A percentile compares a stretch with the other conserved stretches of the same genome.
Conservation (phyloP, 2,329 filamentous ascomycete genomes). For the Exserohilum rostratum region DNA sequence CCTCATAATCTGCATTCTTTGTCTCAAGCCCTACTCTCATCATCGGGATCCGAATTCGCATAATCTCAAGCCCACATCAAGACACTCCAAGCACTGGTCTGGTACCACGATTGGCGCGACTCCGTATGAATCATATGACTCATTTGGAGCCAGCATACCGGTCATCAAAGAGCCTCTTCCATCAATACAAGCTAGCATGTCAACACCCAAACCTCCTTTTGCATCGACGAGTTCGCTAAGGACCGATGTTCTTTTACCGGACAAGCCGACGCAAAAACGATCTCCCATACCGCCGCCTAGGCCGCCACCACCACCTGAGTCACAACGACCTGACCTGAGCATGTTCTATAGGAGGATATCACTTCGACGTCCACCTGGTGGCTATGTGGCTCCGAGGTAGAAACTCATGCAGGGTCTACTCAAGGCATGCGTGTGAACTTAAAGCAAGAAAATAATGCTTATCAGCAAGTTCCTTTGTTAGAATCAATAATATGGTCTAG, state of each 20-base stretch:
- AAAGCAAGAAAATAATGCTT: neutral
- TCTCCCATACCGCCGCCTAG: constrained; percentile 20
- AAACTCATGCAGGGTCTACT: neutral
- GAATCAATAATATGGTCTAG: neutral
- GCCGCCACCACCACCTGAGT: constrained; percentile 28
- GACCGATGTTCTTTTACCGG: constrained; percentile 17
- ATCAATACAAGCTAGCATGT: constrained; percentile 27
- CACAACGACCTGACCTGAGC: constrained; percentile 29
- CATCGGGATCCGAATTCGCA: constrained; percentile 12
- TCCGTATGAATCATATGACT: constrained; percentile 22
- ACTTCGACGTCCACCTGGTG: constrained; percentile 10
- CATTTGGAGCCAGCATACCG: constrained; percentile 7
- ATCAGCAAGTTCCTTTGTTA: neutral
- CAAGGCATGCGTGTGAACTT: too few relatives aligned
- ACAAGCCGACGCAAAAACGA: constrained; percentile 13
- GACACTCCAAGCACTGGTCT: constrained; percentile 23
- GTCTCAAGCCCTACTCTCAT: constrained; percentile 23
- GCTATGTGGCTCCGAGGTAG: constrained; percentile 10
- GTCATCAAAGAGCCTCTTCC: constrained; percentile 19
- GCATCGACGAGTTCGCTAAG: constrained; percentile 2
- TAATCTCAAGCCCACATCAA: constrained; percentile 7
- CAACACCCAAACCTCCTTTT: constrained; percentile 12
- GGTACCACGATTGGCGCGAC: constrained; percentile 31
- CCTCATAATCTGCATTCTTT: constrained; percentile 29
- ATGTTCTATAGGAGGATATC: constrained; percentile 20